phyloP scores from a whole-genome alignment of 805 yeast genomes.

The Pichia thaimueangensis region DNA sequence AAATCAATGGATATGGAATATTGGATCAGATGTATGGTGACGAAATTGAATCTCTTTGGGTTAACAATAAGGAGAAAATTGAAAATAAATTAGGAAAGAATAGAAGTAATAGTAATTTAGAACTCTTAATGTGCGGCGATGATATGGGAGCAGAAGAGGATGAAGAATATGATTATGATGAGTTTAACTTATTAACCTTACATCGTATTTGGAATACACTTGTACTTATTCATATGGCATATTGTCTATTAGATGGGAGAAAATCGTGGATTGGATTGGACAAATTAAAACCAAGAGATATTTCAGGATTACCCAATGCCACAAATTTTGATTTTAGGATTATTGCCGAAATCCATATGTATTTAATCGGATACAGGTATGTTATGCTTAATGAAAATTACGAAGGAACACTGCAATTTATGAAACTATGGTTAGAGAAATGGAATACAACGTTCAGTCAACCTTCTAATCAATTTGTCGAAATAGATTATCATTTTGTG shows the following conservation, averaged over 20 bases:
- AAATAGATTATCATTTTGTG: constrained; percentile 60
- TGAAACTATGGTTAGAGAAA: constrained; percentile 56
- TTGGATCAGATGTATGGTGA: constrained; percentile 25
- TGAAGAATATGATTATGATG: constrained; percentile 24
- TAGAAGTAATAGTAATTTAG: not conserved
- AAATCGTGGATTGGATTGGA: constrained; percentile 28
- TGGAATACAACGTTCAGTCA: constrained; percentile 67
- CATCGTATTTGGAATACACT: constrained; percentile 69
- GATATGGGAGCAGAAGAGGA: constrained; percentile 4
- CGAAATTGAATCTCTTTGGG: constrained; percentile 15
- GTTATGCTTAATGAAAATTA: constrained; percentile 34
- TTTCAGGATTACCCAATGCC: constrained; percentile 45
- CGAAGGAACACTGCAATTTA: constrained; percentile 29
- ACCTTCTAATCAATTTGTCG: constrained; percentile 69
- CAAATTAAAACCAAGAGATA: constrained; percentile 38
- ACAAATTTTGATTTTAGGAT: constrained; percentile 80
- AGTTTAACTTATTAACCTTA: constrained; percentile 46
- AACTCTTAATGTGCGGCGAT: too few species aligned
- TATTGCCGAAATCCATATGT: constrained; percentile 66
- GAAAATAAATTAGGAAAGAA: not conserved
- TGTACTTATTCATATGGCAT: constrained; percentile 34
- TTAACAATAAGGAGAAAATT: constrained; percentile 1
- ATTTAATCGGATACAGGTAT: constrained; percentile 51
- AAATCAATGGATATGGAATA: constrained; percentile 42
- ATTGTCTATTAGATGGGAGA: constrained; percentile 36